Base-by-base conservation (phyloP, 768 basidiomycete genomes). In the Cystobasidium onofrii region DNA sequence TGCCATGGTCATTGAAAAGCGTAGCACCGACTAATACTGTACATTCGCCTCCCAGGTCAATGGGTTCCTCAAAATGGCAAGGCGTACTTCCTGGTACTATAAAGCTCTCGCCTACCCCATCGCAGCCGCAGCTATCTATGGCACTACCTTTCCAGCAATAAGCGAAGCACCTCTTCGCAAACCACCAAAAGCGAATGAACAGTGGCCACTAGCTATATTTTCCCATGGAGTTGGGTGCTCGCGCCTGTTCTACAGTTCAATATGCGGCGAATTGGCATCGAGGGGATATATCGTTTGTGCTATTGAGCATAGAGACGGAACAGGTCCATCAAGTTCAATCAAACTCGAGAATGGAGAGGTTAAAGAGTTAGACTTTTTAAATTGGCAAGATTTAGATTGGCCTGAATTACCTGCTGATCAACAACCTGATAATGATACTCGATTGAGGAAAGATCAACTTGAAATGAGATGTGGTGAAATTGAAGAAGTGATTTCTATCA, bases 301-400 rank as follows among this genome's bases (percentile, higher is more conserved):
- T 4, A 78, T 93, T 27, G 90, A 93, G 78, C 92, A 93, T 79
- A 85, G 88, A 12, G 92, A 94, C 79, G 91, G 91, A 0, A 88
- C 88, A 1, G 88, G 85, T 1, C 87, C 87, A 0, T 73, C 80
- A 1, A 84, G 82, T 2, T 84, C 83, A 74, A 80, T 84, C 55
- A 81, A 83, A 54, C 82, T 81, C 44, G 80, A 78, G 78, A 75
- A 81, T 50, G 82, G 76, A 78, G 75, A 76, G 78, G 80, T 34
- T 75, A 81, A 75, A 64, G 75, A 55, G 1, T 55, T 83, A 29
- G 80, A 85, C 12, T 92, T 91, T 78, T 80, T 88, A 66, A 83
- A 83, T 27, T 85, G 87, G 27, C 80, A 82, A 12, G 86, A 87
- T 74, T 81, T 90, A 78, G 73, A 80, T 83, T 76, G 75, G 75